phyloP scores from a whole-genome alignment of 148 eudicot genomes.

The Rhododendron kiyosumense region DNA sequence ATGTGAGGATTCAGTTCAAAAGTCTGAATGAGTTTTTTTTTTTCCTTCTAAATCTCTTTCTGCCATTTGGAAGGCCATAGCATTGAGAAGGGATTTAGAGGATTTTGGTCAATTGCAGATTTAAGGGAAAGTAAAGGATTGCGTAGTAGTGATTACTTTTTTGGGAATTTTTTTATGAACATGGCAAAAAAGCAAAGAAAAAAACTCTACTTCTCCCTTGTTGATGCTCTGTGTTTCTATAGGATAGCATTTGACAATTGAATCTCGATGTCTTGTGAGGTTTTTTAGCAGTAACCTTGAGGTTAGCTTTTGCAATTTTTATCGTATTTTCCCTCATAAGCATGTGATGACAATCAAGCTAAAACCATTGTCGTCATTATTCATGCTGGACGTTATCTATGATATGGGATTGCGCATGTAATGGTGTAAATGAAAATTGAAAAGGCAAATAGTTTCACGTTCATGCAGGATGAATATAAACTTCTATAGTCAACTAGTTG shows the following conservation, averaged over 20 bases:
- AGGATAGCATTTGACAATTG: not conserved
- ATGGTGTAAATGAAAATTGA: no score
- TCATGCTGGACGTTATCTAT: not conserved
- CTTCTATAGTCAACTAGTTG: no score
- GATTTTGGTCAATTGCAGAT: not conserved
- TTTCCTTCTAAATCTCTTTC: not conserved
- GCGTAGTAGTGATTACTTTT: not conserved
- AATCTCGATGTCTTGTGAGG: not conserved
- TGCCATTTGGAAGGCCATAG: not conserved
- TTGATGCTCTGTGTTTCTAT: not conserved
- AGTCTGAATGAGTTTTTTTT: not conserved
- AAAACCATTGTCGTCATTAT: no score
- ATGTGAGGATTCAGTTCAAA: not conserved
- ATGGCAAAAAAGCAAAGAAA: not conserved
- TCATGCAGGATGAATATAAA: not conserved
- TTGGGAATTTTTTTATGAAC: not conserved
- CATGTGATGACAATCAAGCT: not conserved
- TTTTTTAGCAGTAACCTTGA: not conserved
- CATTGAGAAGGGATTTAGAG: not conserved
- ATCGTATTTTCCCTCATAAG: not conserved
- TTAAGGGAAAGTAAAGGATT: not conserved
- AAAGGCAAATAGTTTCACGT: no score
- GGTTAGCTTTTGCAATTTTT: not conserved
- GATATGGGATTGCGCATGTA: not conserved
- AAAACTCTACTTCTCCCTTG: not conserved